These are phyloP conservation scores for Volvariella volvacea DNA, from an alignment of 1,284 basidiomycete species.

Conservation along the genomic window DNA sequence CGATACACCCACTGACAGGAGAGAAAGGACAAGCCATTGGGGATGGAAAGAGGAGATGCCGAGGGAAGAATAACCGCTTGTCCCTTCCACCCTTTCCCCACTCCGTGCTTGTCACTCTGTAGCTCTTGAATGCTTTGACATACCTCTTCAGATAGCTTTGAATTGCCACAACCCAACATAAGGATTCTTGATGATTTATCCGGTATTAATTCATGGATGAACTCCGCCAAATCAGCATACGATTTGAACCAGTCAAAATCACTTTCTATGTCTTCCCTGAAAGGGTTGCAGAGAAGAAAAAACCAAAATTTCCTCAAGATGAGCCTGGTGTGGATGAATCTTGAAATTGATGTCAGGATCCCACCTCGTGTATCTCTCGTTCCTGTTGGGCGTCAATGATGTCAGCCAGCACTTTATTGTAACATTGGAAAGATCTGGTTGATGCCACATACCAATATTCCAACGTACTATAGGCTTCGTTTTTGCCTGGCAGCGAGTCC, in stretches of 20 bases:
- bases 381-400: slow-evolving; percentile 31
- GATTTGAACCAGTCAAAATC: slow-evolving; percentile 88
- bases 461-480: slow-evolving; percentile 70
- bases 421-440: too few species aligned
- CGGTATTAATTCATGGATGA: slow-evolving; percentile 59
- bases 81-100: too few species aligned
- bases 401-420: neutral
- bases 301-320: slow-evolving; percentile 3
- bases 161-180: slow-evolving; percentile 92
- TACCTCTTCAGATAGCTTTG: slow-evolving; percentile 71
- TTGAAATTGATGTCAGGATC: slow-evolving; percentile 15
- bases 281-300: slow-evolving; percentile 2
- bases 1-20: neutral
- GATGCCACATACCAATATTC: slow-evolving; percentile 71
- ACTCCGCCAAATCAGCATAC: slow-evolving; percentile 57
- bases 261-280: slow-evolving; percentile 54
- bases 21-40: neutral
- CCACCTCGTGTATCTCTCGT: slow-evolving; percentile 67
- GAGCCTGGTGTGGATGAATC: slow-evolving; percentile 4
- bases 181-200: slow-evolving; percentile 63
- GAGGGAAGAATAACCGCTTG: too few species aligned
- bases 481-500: slow-evolving; percentile 50
- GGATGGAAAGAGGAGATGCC: neutral
- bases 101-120: too few species aligned
- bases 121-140: too few species aligned